A percentile compares a stretch with the other conserved stretches of the same genome.
Conservation (phyloP, 495 filamentous ascomycete genomes). For the Aspergillus hancockii region DNA sequence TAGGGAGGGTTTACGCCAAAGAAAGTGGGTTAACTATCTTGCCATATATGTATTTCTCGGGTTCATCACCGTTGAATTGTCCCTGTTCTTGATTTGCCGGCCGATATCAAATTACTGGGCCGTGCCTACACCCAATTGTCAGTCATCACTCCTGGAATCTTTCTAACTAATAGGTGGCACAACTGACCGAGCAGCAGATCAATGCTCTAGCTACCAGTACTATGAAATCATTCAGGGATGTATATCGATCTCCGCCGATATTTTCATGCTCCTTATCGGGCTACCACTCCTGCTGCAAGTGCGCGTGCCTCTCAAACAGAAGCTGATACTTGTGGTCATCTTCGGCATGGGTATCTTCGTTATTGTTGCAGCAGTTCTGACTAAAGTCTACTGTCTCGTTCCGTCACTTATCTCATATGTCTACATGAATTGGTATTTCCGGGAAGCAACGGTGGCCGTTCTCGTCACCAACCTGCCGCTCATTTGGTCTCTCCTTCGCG, state of each 20-base stretch:
- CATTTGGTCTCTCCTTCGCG: slow-evolving; percentile 62
- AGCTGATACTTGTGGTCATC: slow-evolving; percentile 53
- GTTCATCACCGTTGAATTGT: slow-evolving; percentile 59
- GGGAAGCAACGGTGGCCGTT: slow-evolving; percentile 66
- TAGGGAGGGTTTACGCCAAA: slow-evolving; percentile 41
- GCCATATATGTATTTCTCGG: slow-evolving; percentile 57
- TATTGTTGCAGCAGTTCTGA: slow-evolving; percentile 63
- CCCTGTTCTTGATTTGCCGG: slow-evolving; percentile 65
- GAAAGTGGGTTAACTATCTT: slow-evolving; percentile 44
- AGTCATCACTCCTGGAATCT: slow-evolving; percentile 8
- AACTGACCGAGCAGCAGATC: slow-evolving; percentile 26
- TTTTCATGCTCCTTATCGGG: slow-evolving; percentile 64
- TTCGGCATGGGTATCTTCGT: slow-evolving; percentile 66
- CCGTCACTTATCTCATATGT: slow-evolving; percentile 46
- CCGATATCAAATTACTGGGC: slow-evolving; percentile 65
- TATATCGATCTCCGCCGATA: slow-evolving; percentile 66
- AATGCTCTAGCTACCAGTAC: slow-evolving; percentile 54
- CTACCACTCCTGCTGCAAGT: slow-evolving; percentile 62
- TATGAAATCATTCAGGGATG: slow-evolving; percentile 53
- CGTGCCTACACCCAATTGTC: slow-evolving; percentile 42
- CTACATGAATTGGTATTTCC: slow-evolving; percentile 72
- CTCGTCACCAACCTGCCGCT: slow-evolving; percentile 67
- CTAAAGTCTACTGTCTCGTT: slow-evolving; percentile 68
- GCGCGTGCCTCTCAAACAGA: slow-evolving; percentile 55
- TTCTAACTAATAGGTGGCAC: background rate